Evolutionary conservation across 345 rosid species (phyloP).

Genomic region (Cochlearia excelsa): DNA sequence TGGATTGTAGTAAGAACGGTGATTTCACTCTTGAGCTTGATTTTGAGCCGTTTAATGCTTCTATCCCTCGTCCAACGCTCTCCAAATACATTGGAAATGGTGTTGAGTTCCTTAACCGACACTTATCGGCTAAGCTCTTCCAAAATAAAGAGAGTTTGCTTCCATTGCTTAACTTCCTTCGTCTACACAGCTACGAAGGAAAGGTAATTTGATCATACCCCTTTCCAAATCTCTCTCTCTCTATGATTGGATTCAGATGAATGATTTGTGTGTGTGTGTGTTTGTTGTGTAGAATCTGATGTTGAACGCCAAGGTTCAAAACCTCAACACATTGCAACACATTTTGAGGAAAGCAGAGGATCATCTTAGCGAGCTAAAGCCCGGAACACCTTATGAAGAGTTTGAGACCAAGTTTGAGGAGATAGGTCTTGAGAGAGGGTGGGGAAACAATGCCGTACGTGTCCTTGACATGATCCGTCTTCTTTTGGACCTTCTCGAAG

Average conservation of each 20-base stretch:
- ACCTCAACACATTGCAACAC: conserved; percentile 58
- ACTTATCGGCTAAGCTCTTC: conserved; percentile 86
- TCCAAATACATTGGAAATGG: conserved; percentile 86
- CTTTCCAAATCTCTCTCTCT: neutral
- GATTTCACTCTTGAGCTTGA: conserved; percentile 82
- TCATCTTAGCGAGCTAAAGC: conserved; percentile 45
- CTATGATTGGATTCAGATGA: neutral
- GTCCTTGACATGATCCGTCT: conserved; percentile 77
- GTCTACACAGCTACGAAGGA: conserved; percentile 73
- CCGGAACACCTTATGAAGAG: conserved; percentile 48
- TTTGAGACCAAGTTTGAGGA: conserved; percentile 73
- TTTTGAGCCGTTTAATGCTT: conserved; percentile 79
- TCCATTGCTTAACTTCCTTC: conserved; percentile 76
- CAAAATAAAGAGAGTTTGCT: conserved; percentile 83
- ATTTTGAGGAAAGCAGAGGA: conserved; percentile 89
- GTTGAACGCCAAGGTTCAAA: conserved; percentile 66
- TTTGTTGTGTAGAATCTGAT: conserved; percentile 64
- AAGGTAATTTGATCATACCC: conserved; percentile 45
- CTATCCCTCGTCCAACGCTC: conserved; percentile 82
- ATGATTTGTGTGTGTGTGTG: too few species aligned
- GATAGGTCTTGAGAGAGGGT: conserved; percentile 86
- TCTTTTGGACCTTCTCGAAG: conserved; percentile 87
- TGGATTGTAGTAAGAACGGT: conserved; percentile 51
- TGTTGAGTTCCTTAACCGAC: conserved; percentile 94
- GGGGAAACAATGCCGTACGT: conserved; percentile 79